Conservation (phyloP, 768 basidiomycete species). For the Trametes meyenii region DNA sequence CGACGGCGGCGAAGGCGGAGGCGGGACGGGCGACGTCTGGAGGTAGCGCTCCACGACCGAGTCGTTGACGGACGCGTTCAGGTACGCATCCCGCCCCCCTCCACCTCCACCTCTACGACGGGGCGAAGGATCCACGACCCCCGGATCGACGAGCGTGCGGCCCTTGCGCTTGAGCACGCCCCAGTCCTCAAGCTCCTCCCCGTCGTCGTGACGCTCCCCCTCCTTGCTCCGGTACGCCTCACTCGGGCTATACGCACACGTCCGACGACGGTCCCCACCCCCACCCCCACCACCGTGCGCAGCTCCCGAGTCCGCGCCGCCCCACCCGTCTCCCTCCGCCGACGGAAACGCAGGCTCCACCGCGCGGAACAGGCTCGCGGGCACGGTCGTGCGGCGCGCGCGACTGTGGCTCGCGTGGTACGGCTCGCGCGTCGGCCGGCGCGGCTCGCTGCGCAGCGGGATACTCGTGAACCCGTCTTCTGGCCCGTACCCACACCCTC, state of each 20-base stretch:
- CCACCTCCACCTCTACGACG: no score
- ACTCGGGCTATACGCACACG: no score
- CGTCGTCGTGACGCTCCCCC: neutral
- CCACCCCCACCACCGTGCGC: no score
- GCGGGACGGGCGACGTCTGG: constrained; percentile 29
- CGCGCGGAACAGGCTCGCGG: constrained; percentile 22
- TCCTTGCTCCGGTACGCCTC: no score
- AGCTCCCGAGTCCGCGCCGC: no score
- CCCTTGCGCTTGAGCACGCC: constrained; percentile 5
- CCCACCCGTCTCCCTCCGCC: neutral
- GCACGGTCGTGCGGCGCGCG: constrained; percentile 4
- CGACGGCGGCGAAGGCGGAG: constrained; percentile 5
- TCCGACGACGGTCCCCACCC: no score
- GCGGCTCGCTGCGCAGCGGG: constrained; percentile 3
- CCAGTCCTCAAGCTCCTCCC: constrained; percentile 6
- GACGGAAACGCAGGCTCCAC: constrained; percentile 5
- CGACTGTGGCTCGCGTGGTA: constrained; percentile 7
- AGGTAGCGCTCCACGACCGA: constrained; percentile 29
- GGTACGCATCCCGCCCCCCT: no score
- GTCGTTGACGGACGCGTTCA: constrained; percentile 26
- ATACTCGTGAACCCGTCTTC: constrained; percentile 3
- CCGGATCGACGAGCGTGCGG: constrained; percentile 10
- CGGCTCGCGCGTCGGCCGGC: constrained; percentile 24
- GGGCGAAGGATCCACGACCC: neutral
- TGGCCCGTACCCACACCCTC: neutral